Percentiles rank a stretch among this genome's conserved stretches.
These are phyloP conservation scores for Sistotremastrum niveocremeum DNA, from an alignment of 768 basidiomycete genomes.

Conservation along the genomic window DNA sequence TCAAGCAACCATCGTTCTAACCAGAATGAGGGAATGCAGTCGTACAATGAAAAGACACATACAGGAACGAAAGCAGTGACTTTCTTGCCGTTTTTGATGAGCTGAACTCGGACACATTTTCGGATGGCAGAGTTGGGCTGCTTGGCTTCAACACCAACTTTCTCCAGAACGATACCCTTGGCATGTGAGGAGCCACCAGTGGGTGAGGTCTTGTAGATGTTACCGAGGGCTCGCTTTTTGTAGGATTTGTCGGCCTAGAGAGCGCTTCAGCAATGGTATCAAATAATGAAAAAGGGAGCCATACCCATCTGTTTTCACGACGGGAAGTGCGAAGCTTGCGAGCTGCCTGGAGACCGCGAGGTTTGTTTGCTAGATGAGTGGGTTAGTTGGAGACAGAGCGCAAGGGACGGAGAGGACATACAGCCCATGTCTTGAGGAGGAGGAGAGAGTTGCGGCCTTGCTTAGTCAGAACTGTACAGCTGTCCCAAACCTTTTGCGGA, in stretches of 20 bases:
- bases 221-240: constrained; percentile 99
- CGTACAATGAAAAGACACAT: constrained; percentile 20
- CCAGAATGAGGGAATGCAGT: not conserved
- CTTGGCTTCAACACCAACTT: constrained; percentile 99
- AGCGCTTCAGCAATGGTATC: not conserved
- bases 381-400: constrained; percentile 1
- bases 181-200: constrained; percentile 99
- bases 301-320: constrained; percentile 93
- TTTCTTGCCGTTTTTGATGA: constrained; percentile 99
- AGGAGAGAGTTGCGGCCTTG: constrained; percentile 17
- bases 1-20: constrained; percentile 92
- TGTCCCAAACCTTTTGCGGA: constrained; percentile 17
- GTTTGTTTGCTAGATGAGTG: constrained; percentile 74
- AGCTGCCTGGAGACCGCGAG: constrained; percentile 96
- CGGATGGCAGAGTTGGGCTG: constrained; percentile 99
- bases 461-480: constrained; percentile 22
- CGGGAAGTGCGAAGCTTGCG: constrained; percentile 94
- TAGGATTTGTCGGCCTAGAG: constrained; percentile 89
- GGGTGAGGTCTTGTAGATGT: constrained; percentile 99
- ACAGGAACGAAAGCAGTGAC: constrained; percentile 99
- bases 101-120: constrained; percentile 99
- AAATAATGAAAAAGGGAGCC: constrained; percentile 10
- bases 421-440: constrained; percentile 66
- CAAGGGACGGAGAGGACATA: constrained; percentile 30
- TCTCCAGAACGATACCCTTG: constrained; percentile 99